Evolutionary conservation across 306 rosid species (phyloP), one percentile per base, ranked within the genome.

Genomic region (Comarum palustre): DNA sequence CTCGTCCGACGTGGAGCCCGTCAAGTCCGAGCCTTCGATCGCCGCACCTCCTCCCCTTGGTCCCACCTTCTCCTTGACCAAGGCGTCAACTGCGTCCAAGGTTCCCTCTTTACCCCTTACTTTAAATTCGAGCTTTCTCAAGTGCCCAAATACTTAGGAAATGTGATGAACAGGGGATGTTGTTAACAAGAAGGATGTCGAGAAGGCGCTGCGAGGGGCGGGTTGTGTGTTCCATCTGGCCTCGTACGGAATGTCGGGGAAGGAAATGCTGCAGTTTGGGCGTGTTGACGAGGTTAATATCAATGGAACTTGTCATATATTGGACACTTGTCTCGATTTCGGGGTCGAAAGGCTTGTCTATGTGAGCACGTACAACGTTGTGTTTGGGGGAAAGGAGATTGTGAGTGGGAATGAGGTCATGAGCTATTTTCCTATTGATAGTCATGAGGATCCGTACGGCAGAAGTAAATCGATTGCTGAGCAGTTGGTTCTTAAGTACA

Each of bases 191-290:
- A 83, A 80, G 47, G 95, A 94, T 74, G 98, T 94, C 32, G 89
- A 86, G 67, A 88, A 32, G 42, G 96, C 83, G 29, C 68, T 91
- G n/a, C 82, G 86, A 0, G 95, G 96, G 54, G 91, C 80, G 5
- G 83, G 88, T 36, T 93, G 97, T 61, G 98, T 93, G 7, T 93
- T 93, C 87, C 98, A 94, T 68, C 85, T 91, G 2, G 97, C 97
- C 0, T 87, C 97, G 8, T 89, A 81, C 25, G 96, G 98, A 4
- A 86, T 91, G 92, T 94, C 98, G 0, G 98, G 98, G 3, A 94
- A 91, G 63, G 90, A 94, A 85, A 91, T 94, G 96, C 89, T 91
- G 66, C 98, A 91, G 54, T 83, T 89, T 0, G 84, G 92, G 43
- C 92, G 94, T 11, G 84, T 89, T 29, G 98, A 94, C 60, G 73